These are phyloP conservation scores for Forsythia viridissima DNA, from an alignment of 257 asterid genomes.

Conservation along the genomic window DNA sequence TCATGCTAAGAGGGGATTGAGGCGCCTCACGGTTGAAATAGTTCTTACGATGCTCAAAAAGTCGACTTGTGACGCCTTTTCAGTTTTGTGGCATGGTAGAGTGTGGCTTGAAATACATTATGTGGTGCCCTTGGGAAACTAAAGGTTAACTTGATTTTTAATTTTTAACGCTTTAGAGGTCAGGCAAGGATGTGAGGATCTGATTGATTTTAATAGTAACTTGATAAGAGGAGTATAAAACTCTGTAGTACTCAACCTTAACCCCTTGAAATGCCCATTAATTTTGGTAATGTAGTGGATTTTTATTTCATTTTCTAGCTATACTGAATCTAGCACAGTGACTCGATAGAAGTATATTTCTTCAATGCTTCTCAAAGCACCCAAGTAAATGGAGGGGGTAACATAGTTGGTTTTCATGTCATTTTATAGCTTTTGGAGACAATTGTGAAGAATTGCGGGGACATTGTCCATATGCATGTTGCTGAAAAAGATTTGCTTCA, in stretches of 20 bases:
- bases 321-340: not conserved
- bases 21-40: not conserved
- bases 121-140: not conserved
- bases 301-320: conserved; percentile 30
- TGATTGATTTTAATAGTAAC: not conserved
- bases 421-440: conserved; percentile 70
- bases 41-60: not conserved
- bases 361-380: not conserved
- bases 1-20: not conserved
- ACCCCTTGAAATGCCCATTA: not conserved
- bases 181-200: not conserved
- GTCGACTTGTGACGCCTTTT: not conserved
- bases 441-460: conserved; percentile 78
- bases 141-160: not conserved
- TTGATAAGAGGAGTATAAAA: not conserved
- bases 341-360: not conserved
- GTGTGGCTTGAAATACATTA: not conserved
- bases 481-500: conserved; percentile 76
- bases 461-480: conserved; percentile 77
- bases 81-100: not conserved
- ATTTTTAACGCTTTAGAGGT: not conserved
- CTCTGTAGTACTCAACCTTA: not conserved
- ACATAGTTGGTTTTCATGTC: conserved; percentile 16
- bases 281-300: conserved; percentile 8
- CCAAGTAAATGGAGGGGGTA: not conserved